Conservation (phyloP, 768 basidiomycete genomes). For the Trametes gibbosa region DNA sequence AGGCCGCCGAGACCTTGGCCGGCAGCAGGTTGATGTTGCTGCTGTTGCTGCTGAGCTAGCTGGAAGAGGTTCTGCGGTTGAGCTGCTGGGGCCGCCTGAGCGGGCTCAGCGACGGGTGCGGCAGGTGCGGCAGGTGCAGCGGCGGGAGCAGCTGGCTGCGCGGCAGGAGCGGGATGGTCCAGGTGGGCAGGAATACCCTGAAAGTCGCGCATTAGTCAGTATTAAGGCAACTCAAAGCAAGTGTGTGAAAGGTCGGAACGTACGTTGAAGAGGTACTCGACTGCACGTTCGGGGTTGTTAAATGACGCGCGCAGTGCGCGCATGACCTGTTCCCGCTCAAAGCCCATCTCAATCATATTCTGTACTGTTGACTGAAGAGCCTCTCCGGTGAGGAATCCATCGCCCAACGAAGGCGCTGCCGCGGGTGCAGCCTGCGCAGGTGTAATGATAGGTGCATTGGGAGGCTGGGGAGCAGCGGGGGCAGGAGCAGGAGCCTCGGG, state of each 20-base stretch:
- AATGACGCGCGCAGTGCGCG: constrained; percentile 88
- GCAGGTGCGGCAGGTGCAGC: constrained; percentile 37
- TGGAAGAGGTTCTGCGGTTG: constrained; percentile 82
- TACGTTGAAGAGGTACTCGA: constrained; percentile 96
- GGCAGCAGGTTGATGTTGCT: constrained; percentile 33
- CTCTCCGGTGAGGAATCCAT: constrained; percentile 73
- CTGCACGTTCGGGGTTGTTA: constrained; percentile 97
- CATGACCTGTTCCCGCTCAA: constrained; percentile 77
- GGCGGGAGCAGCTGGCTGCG: constrained; percentile 35
- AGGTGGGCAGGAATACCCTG: constrained; percentile 82
- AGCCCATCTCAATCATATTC: constrained; percentile 95
- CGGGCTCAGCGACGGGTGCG: constrained; percentile 37
- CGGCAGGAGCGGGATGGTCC: constrained; percentile 45
- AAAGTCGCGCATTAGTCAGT: constrained; percentile 2
- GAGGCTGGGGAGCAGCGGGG: constrained; percentile 33
- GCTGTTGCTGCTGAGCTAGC: constrained; percentile 74
- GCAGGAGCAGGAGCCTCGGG: constrained; percentile 31
- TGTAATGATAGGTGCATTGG: constrained; percentile 34
- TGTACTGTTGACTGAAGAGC: constrained; percentile 73
- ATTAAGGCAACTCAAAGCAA: neutral
- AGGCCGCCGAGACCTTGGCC: constrained; percentile 32
- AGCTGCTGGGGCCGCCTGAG: constrained; percentile 18
- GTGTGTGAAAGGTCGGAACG: constrained; percentile 28
- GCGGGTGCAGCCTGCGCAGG: constrained; percentile 32
- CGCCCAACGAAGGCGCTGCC: constrained; percentile 41